phyloP scores from a whole-genome alignment of 257 asterid genomes.

The Fraxinus quadrangulata region DNA sequence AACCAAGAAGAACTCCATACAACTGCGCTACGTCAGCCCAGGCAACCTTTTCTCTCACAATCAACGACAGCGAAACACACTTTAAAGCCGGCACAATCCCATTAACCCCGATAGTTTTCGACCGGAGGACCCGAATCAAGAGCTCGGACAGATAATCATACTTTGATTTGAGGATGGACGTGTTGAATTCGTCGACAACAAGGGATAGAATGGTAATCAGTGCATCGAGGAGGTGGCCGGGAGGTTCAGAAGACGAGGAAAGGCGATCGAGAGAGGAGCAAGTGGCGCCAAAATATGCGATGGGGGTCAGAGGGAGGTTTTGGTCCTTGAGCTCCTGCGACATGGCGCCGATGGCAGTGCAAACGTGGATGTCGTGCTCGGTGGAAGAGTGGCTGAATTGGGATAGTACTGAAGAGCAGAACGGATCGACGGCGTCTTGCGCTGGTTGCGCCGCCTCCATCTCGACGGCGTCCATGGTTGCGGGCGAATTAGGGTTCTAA shows the following conservation, averaged over 20 bases:
- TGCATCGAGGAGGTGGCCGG: slow-evolving; percentile 68
- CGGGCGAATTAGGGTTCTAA: slow-evolving; percentile 36
- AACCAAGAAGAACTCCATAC: slow-evolving; percentile 51
- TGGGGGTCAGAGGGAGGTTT: slow-evolving; percentile 53
- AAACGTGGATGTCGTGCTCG: slow-evolving; percentile 79
- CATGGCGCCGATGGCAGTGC: slow-evolving; percentile 75
- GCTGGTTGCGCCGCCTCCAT: slow-evolving; percentile 40
- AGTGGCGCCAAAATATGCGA: slow-evolving; percentile 78
- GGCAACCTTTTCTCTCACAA: slow-evolving; percentile 50
- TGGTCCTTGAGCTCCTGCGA: slow-evolving; percentile 77
- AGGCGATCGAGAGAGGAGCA: slow-evolving; percentile 74
- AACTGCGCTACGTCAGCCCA: slow-evolving; percentile 67
- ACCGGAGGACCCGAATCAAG: slow-evolving; percentile 40
- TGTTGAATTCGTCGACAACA: slow-evolving; percentile 42
- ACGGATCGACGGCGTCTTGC: slow-evolving; percentile 31
- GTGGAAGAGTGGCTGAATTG: slow-evolving; percentile 50
- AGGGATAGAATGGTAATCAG: slow-evolving; percentile 58
- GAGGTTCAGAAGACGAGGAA: slow-evolving; percentile 42
- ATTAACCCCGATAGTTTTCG: slow-evolving; percentile 43
- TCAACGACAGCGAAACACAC: slow-evolving; percentile 54
- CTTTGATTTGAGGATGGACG: slow-evolving; percentile 46
- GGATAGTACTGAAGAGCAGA: slow-evolving; percentile 56
- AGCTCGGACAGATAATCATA: slow-evolving; percentile 53
- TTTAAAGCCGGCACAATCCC: slow-evolving; percentile 69
- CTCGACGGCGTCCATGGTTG: slow-evolving; percentile 50